These are phyloP conservation scores for Inga laurina DNA, from an alignment of 306 rosid species.

Conservation along the genomic window DNA sequence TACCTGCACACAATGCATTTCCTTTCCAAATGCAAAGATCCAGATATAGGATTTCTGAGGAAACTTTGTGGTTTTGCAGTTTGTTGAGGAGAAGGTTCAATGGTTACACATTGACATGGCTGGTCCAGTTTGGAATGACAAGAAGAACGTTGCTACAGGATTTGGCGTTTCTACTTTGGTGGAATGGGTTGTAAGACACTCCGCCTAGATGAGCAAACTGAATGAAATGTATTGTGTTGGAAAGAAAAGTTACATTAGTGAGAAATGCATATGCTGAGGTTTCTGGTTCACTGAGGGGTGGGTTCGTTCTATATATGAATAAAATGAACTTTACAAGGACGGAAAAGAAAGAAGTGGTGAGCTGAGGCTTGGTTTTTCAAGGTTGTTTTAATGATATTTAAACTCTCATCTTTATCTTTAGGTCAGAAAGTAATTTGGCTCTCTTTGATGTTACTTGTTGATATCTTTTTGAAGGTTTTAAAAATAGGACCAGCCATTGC, in stretches of 20 bases:
- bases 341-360: not conserved
- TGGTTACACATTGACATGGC: slow-evolving; percentile 99
- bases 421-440: not conserved
- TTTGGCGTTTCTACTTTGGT: slow-evolving; percentile 86
- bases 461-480: not conserved
- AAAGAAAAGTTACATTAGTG: not conserved
- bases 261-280: slow-evolving; percentile 26
- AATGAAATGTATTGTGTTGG: not conserved
- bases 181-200: slow-evolving; percentile 87
- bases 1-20: not conserved
- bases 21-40: not conserved
- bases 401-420: not conserved
- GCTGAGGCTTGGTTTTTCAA: slow-evolving; percentile 3
- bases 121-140: slow-evolving; percentile 94
- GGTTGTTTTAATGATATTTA: not conserved
- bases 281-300: slow-evolving; percentile 20
- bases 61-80: slow-evolving; percentile 51
- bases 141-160: slow-evolving; percentile 84
- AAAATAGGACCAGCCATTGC: not conserved
- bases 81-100: slow-evolving; percentile 93
- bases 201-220: slow-evolving; percentile 39
- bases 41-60: slow-evolving; percentile 25
- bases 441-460: not conserved
- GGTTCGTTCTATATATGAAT: not conserved
- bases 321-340: not conserved